Conservation (phyloP, 345 rosid genomes). For the Firmiana major region DNA sequence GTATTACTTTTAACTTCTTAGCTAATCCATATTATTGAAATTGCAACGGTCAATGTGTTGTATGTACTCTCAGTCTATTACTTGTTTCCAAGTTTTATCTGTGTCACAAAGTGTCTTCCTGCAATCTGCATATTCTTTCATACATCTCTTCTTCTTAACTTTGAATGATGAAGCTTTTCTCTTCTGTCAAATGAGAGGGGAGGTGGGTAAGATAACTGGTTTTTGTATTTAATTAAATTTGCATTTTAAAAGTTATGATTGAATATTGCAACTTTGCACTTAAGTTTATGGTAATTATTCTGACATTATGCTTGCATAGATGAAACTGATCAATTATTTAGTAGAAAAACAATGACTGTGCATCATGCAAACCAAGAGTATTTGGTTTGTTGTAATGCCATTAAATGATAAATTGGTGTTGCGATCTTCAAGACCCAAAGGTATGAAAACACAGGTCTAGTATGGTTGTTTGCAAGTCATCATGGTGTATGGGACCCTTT, state of each 20-base stretch:
- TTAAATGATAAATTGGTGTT: neutral
- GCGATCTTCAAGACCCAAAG: neutral
- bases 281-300: neutral
- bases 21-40: conserved; percentile 1
- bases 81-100: neutral
- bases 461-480: neutral
- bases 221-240: neutral
- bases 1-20: neutral
- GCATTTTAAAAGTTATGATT: neutral
- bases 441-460: neutral
- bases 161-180: neutral
- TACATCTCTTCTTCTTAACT: neutral
- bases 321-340: neutral
- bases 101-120: neutral
- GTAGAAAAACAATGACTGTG: neutral
- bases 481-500: neutral
- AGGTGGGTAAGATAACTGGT: neutral
- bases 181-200: neutral
- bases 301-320: neutral
- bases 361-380: neutral
- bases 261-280: neutral
- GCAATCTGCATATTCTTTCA: neutral
- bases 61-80: neutral
- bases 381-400: neutral
- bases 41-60: neutral